Evolutionary conservation across 2,329 filamentous ascomycete genomes (phyloP).

Genomic region (Curvularia eragrostidis): DNA sequence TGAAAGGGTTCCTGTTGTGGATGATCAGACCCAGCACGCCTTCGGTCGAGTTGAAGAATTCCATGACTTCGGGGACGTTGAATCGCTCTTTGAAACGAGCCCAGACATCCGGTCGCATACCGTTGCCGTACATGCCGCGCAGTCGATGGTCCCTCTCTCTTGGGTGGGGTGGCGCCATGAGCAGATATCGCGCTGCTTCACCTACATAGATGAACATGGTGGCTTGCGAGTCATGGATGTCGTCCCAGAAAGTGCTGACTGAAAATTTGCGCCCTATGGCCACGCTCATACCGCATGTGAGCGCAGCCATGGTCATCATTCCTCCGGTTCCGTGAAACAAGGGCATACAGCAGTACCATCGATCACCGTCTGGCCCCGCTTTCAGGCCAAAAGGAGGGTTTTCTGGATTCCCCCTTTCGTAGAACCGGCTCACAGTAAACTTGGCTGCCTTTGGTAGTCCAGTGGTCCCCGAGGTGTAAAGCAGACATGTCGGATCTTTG

Average conservation of each 20-base stretch:
- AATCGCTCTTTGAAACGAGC: constrained; percentile 67
- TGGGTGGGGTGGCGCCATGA: constrained; percentile 68
- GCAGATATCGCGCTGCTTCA: constrained; percentile 74
- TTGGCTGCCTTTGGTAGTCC: constrained; percentile 68
- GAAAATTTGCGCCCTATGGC: constrained; percentile 71
- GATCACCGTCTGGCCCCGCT: constrained; percentile 55
- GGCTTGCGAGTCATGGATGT: constrained; percentile 69
- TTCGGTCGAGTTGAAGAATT: constrained; percentile 81
- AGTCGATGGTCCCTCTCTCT: constrained; percentile 66
- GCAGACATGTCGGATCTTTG: constrained; percentile 64
- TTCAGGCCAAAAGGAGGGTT: constrained; percentile 44
- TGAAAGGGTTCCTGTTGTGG: constrained; percentile 61
- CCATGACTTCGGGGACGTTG: constrained; percentile 65
- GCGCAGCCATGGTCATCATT: constrained; percentile 61
- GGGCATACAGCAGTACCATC: constrained; percentile 79
- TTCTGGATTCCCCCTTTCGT: constrained; percentile 46
- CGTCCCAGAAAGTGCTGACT: constrained; percentile 72
- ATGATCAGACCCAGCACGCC: constrained; percentile 68
- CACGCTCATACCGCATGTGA: constrained; percentile 54
- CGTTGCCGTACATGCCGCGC: constrained; percentile 68
- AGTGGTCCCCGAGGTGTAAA: constrained; percentile 79
- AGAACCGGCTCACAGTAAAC: constrained; percentile 37
- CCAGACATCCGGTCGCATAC: constrained; percentile 73
- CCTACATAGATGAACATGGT: constrained; percentile 79
- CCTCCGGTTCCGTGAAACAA: constrained; percentile 77